These are phyloP conservation scores for Candida saitoana DNA, from an alignment of 805 yeast genomes.

Conservation along the genomic window DNA sequence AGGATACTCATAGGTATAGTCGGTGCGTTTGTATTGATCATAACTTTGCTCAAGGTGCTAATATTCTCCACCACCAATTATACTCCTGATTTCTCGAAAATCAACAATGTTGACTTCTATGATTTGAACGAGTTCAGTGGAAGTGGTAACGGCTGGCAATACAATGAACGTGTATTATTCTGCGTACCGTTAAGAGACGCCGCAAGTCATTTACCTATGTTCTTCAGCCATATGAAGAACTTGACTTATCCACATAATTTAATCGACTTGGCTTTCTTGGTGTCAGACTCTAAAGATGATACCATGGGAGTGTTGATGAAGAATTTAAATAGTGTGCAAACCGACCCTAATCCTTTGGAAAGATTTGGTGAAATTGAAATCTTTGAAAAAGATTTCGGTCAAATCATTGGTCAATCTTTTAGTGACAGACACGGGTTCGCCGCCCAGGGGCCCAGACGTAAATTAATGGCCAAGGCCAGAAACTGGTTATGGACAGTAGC, in stretches of 20 bases:
- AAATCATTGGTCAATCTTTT: slow-evolving; percentile 86
- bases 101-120: slow-evolving; percentile 55
- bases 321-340: slow-evolving; percentile 61
- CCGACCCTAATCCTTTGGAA: slow-evolving; percentile 53
- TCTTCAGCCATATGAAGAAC: slow-evolving; percentile 74
- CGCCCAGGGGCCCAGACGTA: slow-evolving; percentile 93
- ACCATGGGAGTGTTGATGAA: slow-evolving; percentile 67
- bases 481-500: slow-evolving; percentile 91
- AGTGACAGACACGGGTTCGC: slow-evolving; percentile 92
- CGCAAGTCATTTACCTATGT: slow-evolving; percentile 82
- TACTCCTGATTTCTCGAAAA: slow-evolving; percentile 27
- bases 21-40: slow-evolving; percentile 8
- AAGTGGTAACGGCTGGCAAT: slow-evolving; percentile 72
- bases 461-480: slow-evolving; percentile 92
- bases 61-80: slow-evolving; percentile 18
- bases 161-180: slow-evolving; percentile 72
- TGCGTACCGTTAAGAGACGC: slow-evolving; percentile 94
- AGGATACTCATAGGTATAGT: slow-evolving; percentile 9
- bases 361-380: slow-evolving; percentile 84
- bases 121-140: slow-evolving; percentile 69
- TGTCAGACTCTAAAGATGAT: slow-evolving; percentile 85
- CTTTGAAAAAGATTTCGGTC: slow-evolving; percentile 90
- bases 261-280: slow-evolving; percentile 78
- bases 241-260: slow-evolving; percentile 84
- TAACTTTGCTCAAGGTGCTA: slow-evolving; percentile 13